Evolutionary conservation across 192 early-diverging fungal genomes (phyloP), one percentile per base, ranked within the genome.

Genomic region (Cladochytrium replicatum): DNA sequence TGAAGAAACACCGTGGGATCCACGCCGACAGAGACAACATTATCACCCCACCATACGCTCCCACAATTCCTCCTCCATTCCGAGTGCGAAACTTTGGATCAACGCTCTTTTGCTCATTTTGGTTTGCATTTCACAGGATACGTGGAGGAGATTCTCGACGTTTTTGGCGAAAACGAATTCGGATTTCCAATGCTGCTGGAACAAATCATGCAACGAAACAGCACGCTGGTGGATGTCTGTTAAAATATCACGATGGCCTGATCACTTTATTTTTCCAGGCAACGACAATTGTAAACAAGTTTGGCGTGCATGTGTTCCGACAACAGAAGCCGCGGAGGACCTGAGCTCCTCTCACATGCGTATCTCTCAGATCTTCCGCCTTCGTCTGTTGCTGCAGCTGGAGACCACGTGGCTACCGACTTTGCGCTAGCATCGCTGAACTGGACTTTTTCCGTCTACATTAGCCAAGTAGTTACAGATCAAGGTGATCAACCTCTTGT

Each of bases 21-120:
- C 51, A 60, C 19, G 84, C 77, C 63, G 93, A 97, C 63, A 97
- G 94, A 67, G 93, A 97, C 61, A 97, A 97, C 72, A 93, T 88
- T 23, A 57, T 97, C 6, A 91, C 93, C 0, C 71, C 74, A 13
- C 93, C 93, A 2, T 97, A 94, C 53, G 64, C 64, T 17, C 50
- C 69, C 27, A 40, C 72, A 0, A 64, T 92, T 4, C 67, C 92
- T 59, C 74, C 81, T 1, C 72, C 78, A 0, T 90, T 93, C 60
- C 37, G 68, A 28, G 57, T 59, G 3, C 32, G 43, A 3, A 13
- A 32, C 23, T 40, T 19, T 32, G 21, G 38, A 5, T 50, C 22
- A 7, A 8, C 25, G 19, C 25, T 13, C 7, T 23, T 11, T 13
- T 7, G 27, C 17, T 24, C 6, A n/a, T 7, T 11, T 5, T 11